Evolutionary conservation across 495 filamentous ascomycete species (phyloP), one percentile per base, ranked within the genome.

Genomic region (Penicillium coffeae): DNA sequence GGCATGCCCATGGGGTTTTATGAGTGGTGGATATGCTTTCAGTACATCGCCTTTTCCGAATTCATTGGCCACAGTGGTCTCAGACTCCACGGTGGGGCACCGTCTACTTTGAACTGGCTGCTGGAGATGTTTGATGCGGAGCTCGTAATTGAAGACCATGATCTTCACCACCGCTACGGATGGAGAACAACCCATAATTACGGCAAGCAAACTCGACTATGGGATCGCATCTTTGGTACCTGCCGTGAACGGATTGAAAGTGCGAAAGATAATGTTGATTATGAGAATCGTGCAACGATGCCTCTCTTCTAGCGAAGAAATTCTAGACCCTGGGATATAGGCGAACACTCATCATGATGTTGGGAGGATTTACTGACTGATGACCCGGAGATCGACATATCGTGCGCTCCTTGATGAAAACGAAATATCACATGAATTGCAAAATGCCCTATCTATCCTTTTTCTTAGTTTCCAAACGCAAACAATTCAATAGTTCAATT

Each of bases 131-230:
- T 64, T 40, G 58, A 59, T 50, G 55, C 58, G 7, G 58, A 64
- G 22, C 38, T 64, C 34, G 58, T 64, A 3, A 59, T 64, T 51
- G 61, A 64, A 40, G 61, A 64, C 32, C 61, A 64, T 53, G 61
- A 64, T 48, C 43, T 64, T 12, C 61, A 64, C 45, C 61, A 64
- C 42, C 58, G 61, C 2, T 59, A 64, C 49, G 61, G 61, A 14
- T 64, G 61, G 61, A 51, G 58, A 36, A 62, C 59, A 44, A 63
- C 57, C 10, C 60, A 63, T 41, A 63, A 63, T 42, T 63, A 63
- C 50, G 59, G 59, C 2, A 61, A 64, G 52, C 60, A 64, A 42
- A 62, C 61, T 25, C 47, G 61, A 15, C 45, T 64, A 32, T 64
- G 61, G 61, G 61, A 64, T 46, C 41, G 55, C 20, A 47, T 64